Evolutionary conservation across 1,284 basidiomycete genomes (phyloP).

Genomic region (Blastosporella zonata): DNA sequence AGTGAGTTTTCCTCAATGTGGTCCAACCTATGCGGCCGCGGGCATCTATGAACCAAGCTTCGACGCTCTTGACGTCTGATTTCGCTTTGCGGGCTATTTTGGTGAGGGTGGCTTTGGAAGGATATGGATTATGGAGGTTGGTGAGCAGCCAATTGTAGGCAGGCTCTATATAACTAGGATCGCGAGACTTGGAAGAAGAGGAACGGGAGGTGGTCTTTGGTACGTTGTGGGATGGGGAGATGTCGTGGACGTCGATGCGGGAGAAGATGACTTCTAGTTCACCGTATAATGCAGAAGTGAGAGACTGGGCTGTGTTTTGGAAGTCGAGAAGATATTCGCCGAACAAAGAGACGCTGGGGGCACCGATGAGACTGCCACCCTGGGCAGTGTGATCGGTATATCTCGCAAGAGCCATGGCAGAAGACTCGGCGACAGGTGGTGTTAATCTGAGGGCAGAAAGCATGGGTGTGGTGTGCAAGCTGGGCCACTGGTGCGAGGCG

Average conservation of each 20-base stretch:
- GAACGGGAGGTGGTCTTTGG: not conserved
- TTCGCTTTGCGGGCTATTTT: slow-evolving; percentile 25
- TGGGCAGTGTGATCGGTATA: not conserved
- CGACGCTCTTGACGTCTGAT: slow-evolving; percentile 30
- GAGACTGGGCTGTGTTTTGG: slow-evolving; percentile 6
- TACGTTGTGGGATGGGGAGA: not conserved
- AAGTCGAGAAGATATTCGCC: slow-evolving; percentile 8
- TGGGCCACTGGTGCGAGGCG: not conserved
- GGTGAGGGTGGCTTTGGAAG: slow-evolving; percentile 29
- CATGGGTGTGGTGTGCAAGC: not conserved
- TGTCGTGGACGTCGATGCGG: slow-evolving; percentile 4
- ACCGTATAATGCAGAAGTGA: slow-evolving; percentile 4
- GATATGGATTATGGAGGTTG: slow-evolving; percentile 53
- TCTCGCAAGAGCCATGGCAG: not conserved
- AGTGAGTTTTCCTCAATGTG: slow-evolving; percentile 33
- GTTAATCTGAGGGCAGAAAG: not conserved
- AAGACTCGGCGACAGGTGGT: slow-evolving; percentile 28
- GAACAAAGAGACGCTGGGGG: not conserved
- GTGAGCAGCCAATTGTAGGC: slow-evolving; percentile 43
- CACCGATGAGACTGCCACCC: not conserved
- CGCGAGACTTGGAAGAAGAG: not conserved
- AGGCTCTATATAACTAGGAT: slow-evolving; percentile 30
- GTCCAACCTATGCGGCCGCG: slow-evolving; percentile 56
- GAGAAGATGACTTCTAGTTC: slow-evolving; percentile 13
- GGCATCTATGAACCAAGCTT: slow-evolving; percentile 46